These are phyloP conservation scores for Aeschynomene evenia DNA, from an alignment of 306 rosid species.

Conservation along the genomic window DNA sequence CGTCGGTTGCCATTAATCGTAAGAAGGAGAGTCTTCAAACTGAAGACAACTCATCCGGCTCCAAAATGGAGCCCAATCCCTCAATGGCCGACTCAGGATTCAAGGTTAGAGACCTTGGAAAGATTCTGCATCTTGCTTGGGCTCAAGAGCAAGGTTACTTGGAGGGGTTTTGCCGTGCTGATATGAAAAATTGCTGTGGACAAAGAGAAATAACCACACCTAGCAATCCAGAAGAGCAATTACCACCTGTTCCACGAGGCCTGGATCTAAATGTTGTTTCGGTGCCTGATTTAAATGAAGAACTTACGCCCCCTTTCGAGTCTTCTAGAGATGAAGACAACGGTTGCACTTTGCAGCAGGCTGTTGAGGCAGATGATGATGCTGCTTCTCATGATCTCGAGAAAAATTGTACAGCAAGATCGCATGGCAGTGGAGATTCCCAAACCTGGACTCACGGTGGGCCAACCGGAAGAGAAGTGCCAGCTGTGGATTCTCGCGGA, in stretches of 20 bases:
- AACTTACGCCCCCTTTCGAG: slow-evolving; percentile 92
- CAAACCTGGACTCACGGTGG: slow-evolving; percentile 85
- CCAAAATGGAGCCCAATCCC: slow-evolving; percentile 54
- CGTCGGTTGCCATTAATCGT: slow-evolving; percentile 36
- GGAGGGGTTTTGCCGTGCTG: slow-evolving; percentile 76
- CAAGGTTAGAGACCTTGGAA: slow-evolving; percentile 94
- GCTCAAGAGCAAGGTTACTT: slow-evolving; percentile 75
- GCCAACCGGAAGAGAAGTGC: slow-evolving; percentile 60
- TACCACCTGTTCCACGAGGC: slow-evolving; percentile 63
- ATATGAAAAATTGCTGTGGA: slow-evolving; percentile 68
- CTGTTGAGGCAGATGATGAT: slow-evolving; percentile 87
- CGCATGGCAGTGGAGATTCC: slow-evolving; percentile 93
- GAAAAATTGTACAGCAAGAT: slow-evolving; percentile 69
- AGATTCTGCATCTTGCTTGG: slow-evolving; percentile 73
- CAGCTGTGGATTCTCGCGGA: slow-evolving; percentile 80
- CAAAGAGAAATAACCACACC: slow-evolving; percentile 54
- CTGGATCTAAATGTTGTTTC: slow-evolving; percentile 92
- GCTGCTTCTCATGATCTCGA: slow-evolving; percentile 83
- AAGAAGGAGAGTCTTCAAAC: slow-evolving; percentile 45
- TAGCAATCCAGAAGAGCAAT: slow-evolving; percentile 50
- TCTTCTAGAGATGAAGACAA: slow-evolving; percentile 89
- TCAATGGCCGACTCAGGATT: slow-evolving; percentile 58
- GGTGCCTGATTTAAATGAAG: slow-evolving; percentile 95
- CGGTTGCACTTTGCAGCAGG: slow-evolving; percentile 88
- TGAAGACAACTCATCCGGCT: slow-evolving; percentile 52